These are phyloP conservation scores for Tricladium varicosporioides DNA, from an alignment of 2,329 filamentous ascomycete species.

Conservation along the genomic window DNA sequence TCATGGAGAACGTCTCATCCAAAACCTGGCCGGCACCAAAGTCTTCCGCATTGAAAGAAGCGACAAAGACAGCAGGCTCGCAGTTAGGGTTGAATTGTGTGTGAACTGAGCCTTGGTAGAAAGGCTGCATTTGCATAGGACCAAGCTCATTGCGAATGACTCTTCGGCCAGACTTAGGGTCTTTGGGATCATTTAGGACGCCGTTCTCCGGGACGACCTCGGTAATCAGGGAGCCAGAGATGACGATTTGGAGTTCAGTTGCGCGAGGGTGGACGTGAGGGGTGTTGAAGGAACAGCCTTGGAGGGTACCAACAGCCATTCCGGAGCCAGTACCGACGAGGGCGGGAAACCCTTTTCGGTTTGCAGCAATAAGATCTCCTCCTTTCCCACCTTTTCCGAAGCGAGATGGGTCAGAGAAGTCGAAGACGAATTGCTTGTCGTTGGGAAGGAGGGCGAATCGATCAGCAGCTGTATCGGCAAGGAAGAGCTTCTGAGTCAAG, in stretches of 20 bases:
- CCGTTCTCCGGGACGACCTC: conserved; percentile 55
- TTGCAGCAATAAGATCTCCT: conserved; percentile 50
- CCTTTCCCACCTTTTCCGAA: conserved; percentile 40
- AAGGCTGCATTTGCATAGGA: conserved; percentile 49
- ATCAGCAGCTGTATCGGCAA: conserved; percentile 41
- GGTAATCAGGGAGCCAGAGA: conserved; percentile 46
- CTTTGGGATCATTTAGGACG: conserved; percentile 33
- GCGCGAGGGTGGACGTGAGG: conserved; percentile 55
- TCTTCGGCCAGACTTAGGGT: conserved; percentile 38
- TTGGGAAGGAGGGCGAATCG: conserved; percentile 43
- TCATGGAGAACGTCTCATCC: conserved; percentile 49
- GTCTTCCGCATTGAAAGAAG: conserved; percentile 49
- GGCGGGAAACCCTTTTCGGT: conserved; percentile 56
- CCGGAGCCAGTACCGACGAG: conserved; percentile 50
- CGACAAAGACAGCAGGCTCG: conserved; percentile 48
- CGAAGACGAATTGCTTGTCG: conserved; percentile 47
- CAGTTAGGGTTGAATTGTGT: conserved; percentile 57
- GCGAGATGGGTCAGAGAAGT: conserved; percentile 39
- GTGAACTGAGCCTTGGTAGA: conserved; percentile 54
- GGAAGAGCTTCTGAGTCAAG: conserved; percentile 25
- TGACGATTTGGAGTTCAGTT: conserved; percentile 52
- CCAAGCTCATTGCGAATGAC: conserved; percentile 40
- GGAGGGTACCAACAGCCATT: conserved; percentile 51
- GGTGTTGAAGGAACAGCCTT: conserved; percentile 55
- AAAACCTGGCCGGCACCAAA: conserved; percentile 50